Base-by-base conservation (phyloP, 495 filamentous ascomycete species). In the Copromyces sp. region DNA sequence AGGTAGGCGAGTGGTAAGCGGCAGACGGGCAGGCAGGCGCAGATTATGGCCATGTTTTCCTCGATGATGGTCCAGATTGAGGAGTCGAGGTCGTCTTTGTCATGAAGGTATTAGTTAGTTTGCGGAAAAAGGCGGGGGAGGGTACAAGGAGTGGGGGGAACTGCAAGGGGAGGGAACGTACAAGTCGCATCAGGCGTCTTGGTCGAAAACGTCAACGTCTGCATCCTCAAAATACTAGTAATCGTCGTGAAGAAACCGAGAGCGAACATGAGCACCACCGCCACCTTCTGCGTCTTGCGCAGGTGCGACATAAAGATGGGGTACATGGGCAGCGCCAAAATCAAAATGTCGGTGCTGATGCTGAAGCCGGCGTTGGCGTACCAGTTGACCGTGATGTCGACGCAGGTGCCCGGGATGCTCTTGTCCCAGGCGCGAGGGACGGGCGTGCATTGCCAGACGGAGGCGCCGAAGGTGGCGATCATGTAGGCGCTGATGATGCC, bases 51-150 rank as follows among this genome's bases (percentile, higher is more conserved):
- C 12, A 82, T 72, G 74, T 84, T 82, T n/a, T 79, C 70, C 71
- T 86, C 85, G 59, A 84, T 75, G 17, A 83, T 80, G 9, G 83
- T 85, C 84, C 83, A 87, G 71, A 84, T 79, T 3, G 81, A 81
- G 7, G 81, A 83, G 40, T 70, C 75, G 53, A 85, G 74, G 68
- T 80, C 76, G 35, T 73, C 74, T 75, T 29, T 75, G 39, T 39
- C 35, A 5, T 37, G 38, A 24, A 39, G 39, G 14, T 35, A 32
- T 59, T 14, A 68, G 41, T 59, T 14, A 68, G 29, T 45, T 47
- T 8, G 47, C 53, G 17, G n/a, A 24, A 39, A 29, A 16, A 24
- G 24, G 24, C n/a, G 24, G 0, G 24, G 24, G 24, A 24, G 24
- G 24, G 24, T 24, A 24, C 24, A 29, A 65, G 45, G 68, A 41